A percentile compares a stretch with the other conserved stretches of the same genome.
phyloP scores from a whole-genome alignment of 2,329 filamentous ascomycete species.

The Sporothrix variecibatus region DNA sequence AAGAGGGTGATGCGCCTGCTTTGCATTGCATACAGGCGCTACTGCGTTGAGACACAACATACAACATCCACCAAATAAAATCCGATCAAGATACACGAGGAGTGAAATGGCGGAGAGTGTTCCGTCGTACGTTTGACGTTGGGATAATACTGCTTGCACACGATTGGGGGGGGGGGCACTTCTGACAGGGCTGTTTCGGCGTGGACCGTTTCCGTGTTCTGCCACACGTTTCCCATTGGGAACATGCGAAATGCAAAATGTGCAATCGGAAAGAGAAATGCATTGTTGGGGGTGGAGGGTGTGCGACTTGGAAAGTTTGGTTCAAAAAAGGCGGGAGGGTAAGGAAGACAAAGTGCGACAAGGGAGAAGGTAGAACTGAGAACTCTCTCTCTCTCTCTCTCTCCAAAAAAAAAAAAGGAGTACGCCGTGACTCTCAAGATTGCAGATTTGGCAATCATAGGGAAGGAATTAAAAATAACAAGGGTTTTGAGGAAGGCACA shows the following conservation, averaged over 20 bases:
- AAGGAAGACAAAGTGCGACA: background rate
- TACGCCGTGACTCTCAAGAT: slow-evolving; percentile 1
- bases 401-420: background rate
- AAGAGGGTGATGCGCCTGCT: too few relatives aligned
- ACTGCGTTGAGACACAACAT: slow-evolving; percentile 3
- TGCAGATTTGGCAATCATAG: background rate
- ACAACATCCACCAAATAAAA: background rate
- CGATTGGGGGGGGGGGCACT: too few relatives aligned
- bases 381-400: too few relatives aligned
- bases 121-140: background rate
- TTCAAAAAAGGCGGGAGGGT: slow-evolving; percentile 4
- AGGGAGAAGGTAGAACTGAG: background rate
- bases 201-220: slow-evolving; percentile 17
- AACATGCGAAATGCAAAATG: slow-evolving; percentile 11
- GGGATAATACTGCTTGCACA: background rate
- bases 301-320: background rate
- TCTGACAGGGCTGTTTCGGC: slow-evolving; percentile 23
- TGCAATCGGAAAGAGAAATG: background rate
- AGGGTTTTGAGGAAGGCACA: background rate
- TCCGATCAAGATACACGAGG: too few relatives aligned
- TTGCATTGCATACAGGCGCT: too few relatives aligned
- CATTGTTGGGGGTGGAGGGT: background rate
- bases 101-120: background rate
- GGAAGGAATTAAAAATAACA: background rate
- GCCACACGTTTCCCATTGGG: slow-evolving; percentile 3